Evolutionary conservation across 345 rosid genomes (phyloP).

Genomic region (Populus nigra): DNA sequence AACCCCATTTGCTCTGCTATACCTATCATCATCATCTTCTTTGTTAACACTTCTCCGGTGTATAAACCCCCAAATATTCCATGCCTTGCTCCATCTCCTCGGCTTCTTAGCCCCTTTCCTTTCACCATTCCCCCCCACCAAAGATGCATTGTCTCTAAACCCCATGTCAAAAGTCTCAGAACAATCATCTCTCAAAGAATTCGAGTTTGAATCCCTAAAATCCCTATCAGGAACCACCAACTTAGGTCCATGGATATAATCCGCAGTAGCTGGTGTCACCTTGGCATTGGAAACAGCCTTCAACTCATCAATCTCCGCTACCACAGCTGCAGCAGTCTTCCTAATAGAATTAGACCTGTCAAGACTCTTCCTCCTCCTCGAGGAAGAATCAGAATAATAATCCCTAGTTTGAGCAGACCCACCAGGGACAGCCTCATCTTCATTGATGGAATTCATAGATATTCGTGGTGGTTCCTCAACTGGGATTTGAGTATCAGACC

Average conservation of each 20-base stretch:
- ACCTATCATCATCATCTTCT: conserved; percentile 72
- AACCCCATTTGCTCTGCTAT: conserved; percentile 56
- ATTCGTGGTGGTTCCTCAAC: conserved; percentile 53
- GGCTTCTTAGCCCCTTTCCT: conserved; percentile 66
- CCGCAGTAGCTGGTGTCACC: conserved; percentile 63
- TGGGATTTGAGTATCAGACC: conserved; percentile 74
- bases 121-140: conserved; percentile 52
- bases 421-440: conserved; percentile 65
- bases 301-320: conserved; percentile 74
- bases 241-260: conserved; percentile 45
- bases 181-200: conserved; percentile 70
- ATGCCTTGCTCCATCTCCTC: conserved; percentile 72
- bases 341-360: conserved; percentile 76
- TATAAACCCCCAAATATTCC: conserved; percentile 85
- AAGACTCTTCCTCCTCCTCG: conserved; percentile 81
- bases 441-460: conserved; percentile 36
- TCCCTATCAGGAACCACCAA: conserved; percentile 44
- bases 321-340: conserved; percentile 74
- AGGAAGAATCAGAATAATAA: conserved; percentile 76
- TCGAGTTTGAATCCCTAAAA: conserved; percentile 59
- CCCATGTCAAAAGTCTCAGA: conserved; percentile 70
- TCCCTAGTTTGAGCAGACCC: conserved; percentile 90
- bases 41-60: conserved; percentile 60
- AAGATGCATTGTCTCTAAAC: conserved; percentile 50
- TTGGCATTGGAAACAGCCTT: conserved; percentile 62